Conservation (phyloP, 176 grass and related monocot genomes). For the Puya raimondii region DNA sequence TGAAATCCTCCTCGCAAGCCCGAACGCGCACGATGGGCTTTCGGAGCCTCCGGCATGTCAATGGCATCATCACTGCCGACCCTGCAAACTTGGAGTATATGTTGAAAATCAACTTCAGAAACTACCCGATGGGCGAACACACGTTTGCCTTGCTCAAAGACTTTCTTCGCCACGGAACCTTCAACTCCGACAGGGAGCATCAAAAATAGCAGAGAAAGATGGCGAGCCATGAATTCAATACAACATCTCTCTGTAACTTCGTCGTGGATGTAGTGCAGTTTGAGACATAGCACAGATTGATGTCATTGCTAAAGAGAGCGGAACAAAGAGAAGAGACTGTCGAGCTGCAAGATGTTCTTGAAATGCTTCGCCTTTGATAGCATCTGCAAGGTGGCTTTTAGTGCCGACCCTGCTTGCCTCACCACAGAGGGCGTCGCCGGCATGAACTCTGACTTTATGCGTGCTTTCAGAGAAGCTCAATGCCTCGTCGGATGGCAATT, state of each 20-base stretch:
- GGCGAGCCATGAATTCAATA: conserved; percentile 37
- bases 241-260: conserved; percentile 42
- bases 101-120: too few relatives aligned
- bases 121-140: too few relatives aligned
- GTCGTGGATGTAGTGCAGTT: conserved; percentile 32
- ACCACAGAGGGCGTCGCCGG: conserved; percentile 21
- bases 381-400: conserved; percentile 78
- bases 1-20: too few relatives aligned
- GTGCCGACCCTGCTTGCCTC: conserved; percentile 63
- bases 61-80: too few relatives aligned
- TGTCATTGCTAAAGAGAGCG: conserved; percentile 51
- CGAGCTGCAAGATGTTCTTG: conserved; percentile 68
- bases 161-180: too few relatives aligned
- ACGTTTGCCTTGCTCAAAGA: too few relatives aligned
- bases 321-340: conserved; percentile 26
- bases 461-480: conserved; percentile 62
- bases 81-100: too few relatives aligned
- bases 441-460: conserved; percentile 46
- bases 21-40: too few relatives aligned
- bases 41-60: too few relatives aligned
- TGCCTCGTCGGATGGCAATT: conserved; percentile 58
- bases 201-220: conserved; percentile 79
- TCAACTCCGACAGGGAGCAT: too few relatives aligned
- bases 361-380: conserved; percentile 57
- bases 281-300: conserved; percentile 46